Conservation (phyloP, 164 flowering plant genomes). For the Saururus chinensis region DNA sequence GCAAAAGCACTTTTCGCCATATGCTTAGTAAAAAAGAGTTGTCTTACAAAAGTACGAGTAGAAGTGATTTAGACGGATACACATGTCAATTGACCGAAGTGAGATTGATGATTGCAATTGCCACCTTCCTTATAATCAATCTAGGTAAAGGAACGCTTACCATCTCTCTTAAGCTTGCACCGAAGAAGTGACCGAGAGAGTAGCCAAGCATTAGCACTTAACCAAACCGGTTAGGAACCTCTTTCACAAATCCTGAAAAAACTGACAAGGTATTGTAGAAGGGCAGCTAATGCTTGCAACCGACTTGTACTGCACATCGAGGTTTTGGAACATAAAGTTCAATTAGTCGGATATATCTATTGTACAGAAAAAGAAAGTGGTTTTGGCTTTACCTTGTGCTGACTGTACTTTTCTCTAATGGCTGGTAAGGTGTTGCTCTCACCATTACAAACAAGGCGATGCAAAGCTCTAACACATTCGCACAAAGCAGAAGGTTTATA, state of each 20-base stretch:
- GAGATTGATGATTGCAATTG: too few relatives aligned
- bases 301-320: constrained; percentile 59
- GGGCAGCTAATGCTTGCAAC: constrained; percentile 85
- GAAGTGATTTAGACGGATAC: too few relatives aligned
- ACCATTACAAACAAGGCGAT: constrained; percentile 38
- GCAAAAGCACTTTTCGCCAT: too few relatives aligned
- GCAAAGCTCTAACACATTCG: constrained; percentile 60
- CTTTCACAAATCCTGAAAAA: constrained; percentile 29
- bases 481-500: constrained; percentile 50
- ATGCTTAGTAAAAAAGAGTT: too few relatives aligned
- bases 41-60: too few relatives aligned
- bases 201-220: neutral
- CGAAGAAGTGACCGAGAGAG: constrained; percentile 12
- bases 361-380: neutral
- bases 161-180: too few relatives aligned
- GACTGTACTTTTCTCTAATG: constrained; percentile 75
- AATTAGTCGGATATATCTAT: neutral
- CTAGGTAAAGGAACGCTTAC: too few relatives aligned
- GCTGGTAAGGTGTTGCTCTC: constrained; percentile 51
- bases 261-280: constrained; percentile 60
- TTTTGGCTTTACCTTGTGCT: constrained; percentile 54
- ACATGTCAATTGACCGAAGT: too few relatives aligned
- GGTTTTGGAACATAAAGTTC: neutral
- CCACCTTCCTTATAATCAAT: too few relatives aligned
- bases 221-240: neutral